Conservation (phyloP, 179 eudicot genomes). For the Silene vulgaris region DNA sequence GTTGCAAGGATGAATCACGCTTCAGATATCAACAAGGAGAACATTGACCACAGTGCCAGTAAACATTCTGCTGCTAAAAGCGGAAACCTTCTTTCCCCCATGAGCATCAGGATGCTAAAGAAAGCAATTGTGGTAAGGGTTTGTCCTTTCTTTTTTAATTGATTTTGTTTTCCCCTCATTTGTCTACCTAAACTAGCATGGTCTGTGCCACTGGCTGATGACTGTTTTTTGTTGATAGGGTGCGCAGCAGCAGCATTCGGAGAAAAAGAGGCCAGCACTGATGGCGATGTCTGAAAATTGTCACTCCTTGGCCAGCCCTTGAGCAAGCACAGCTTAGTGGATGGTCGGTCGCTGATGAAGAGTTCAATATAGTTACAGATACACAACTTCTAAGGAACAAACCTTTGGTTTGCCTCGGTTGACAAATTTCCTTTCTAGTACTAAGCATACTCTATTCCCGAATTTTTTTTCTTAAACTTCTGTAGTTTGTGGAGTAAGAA, state of each 20-base stretch:
- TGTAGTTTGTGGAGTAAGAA: background rate
- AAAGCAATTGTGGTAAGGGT: constrained; percentile 26
- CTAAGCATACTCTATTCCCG: background rate
- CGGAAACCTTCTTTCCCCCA: constrained; percentile 21
- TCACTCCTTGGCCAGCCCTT: constrained; percentile 18
- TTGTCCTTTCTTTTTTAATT: background rate
- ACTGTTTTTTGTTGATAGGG: background rate
- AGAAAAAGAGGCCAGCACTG: constrained; percentile 29
- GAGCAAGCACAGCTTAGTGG: background rate
- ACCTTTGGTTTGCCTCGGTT: constrained; percentile 24
- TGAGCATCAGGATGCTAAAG: constrained; percentile 37
- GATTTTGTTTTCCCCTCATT: background rate
- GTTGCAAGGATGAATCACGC: constrained; percentile 23
- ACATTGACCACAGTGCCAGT: constrained; percentile 31
- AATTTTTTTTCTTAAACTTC: background rate
- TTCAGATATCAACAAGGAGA: constrained; percentile 50
- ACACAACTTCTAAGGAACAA: constrained; percentile 2
- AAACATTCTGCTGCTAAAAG: constrained; percentile 17
- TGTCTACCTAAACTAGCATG: background rate
- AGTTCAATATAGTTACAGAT: background rate
- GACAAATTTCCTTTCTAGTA: background rate
- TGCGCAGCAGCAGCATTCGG: constrained; percentile 27
- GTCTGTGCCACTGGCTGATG: too few relatives aligned
- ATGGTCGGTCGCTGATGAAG: background rate
- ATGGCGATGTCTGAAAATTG: constrained; percentile 24